Evolutionary conservation across 2,329 filamentous ascomycete genomes (phyloP).

Genomic region (Diaporthe sp.): DNA sequence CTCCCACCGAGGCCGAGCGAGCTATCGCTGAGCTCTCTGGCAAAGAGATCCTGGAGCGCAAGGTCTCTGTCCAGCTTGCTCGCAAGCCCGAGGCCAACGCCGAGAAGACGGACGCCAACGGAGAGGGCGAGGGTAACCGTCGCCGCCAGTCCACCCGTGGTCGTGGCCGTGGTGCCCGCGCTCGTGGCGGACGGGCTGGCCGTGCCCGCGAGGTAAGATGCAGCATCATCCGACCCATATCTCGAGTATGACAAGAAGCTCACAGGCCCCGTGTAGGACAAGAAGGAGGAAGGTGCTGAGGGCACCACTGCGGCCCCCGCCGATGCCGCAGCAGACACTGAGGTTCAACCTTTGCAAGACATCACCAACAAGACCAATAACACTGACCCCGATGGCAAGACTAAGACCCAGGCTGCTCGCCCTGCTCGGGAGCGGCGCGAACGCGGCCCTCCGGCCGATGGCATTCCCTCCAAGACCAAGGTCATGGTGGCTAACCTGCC

Average conservation of each 20-base stretch:
- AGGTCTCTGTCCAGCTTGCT: slow-evolving; percentile 98
- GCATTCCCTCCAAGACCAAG: slow-evolving; percentile 99
- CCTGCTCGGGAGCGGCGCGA: slow-evolving; percentile 75
- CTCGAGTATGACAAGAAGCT: slow-evolving; percentile 31
- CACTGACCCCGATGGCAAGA: slow-evolving; percentile 72
- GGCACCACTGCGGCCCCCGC: slow-evolving; percentile 62
- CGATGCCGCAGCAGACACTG: slow-evolving; percentile 60
- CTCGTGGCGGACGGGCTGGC: slow-evolving; percentile 71
- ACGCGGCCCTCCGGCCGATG: slow-evolving; percentile 96
- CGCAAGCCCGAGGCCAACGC: slow-evolving; percentile 93
- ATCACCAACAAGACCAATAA: slow-evolving; percentile 67
- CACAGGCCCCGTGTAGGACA: slow-evolving; percentile 48
- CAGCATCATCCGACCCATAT: background rate
- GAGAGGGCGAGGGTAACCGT: slow-evolving; percentile 79
- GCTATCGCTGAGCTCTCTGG: slow-evolving; percentile 96
- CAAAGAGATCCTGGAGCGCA: slow-evolving; percentile 97
- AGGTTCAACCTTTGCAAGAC: slow-evolving; percentile 71
- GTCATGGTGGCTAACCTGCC: slow-evolving; percentile 99
- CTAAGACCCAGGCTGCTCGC: slow-evolving; percentile 64
- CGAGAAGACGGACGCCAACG: slow-evolving; percentile 82
- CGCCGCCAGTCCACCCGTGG: slow-evolving; percentile 74
- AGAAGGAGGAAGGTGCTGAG: slow-evolving; percentile 63
- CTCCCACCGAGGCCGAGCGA: slow-evolving; percentile 92
- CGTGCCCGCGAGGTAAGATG: slow-evolving; percentile 71
- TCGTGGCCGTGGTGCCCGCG: slow-evolving; percentile 75